Percentiles rank a stretch among this genome's conserved stretches.
phyloP scores from a whole-genome alignment of 2,329 filamentous ascomycete species.

The Penicillium rolfsii region DNA sequence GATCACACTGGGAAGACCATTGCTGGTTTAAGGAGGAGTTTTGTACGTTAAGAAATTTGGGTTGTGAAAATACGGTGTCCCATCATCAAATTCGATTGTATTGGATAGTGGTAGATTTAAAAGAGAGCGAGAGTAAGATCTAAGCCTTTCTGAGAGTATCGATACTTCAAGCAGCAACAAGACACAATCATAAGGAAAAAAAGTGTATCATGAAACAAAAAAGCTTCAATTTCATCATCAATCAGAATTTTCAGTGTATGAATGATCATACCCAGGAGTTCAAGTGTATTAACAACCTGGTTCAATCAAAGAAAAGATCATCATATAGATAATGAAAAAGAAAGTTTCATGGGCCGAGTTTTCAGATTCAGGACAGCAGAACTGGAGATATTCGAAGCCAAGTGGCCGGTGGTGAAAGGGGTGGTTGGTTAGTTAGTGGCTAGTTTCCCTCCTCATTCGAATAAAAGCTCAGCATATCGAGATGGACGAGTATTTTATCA shows the following conservation, averaged over 20 bases:
- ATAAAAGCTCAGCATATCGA: background rate
- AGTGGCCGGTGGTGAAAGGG: background rate
- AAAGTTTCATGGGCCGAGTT: background rate
- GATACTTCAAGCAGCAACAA: background rate
- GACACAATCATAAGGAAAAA: background rate
- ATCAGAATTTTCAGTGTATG: constrained; percentile 49
- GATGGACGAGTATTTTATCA: background rate
- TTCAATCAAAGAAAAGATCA: constrained; percentile 39
- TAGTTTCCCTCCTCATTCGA: background rate
- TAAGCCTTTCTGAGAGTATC: too few species aligned
- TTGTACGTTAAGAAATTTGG: background rate
- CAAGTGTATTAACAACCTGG: constrained; percentile 34
- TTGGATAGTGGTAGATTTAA: background rate
- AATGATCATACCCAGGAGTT: constrained; percentile 41
- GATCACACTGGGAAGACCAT: background rate
- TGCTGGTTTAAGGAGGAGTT: background rate
- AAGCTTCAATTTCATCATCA: constrained; percentile 26
- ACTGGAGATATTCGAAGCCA: background rate
- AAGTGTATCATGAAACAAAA: background rate
- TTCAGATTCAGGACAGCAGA: too few species aligned
- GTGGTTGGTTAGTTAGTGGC: background rate
- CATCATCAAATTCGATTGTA: background rate
- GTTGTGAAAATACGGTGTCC: background rate
- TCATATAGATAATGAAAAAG: constrained; percentile 35
- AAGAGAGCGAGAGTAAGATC: background rate